Evolutionary conservation across 2,329 filamentous ascomycete genomes (phyloP), one percentile per base, ranked within the genome.

Genomic region (Paecilomyces niveus): DNA sequence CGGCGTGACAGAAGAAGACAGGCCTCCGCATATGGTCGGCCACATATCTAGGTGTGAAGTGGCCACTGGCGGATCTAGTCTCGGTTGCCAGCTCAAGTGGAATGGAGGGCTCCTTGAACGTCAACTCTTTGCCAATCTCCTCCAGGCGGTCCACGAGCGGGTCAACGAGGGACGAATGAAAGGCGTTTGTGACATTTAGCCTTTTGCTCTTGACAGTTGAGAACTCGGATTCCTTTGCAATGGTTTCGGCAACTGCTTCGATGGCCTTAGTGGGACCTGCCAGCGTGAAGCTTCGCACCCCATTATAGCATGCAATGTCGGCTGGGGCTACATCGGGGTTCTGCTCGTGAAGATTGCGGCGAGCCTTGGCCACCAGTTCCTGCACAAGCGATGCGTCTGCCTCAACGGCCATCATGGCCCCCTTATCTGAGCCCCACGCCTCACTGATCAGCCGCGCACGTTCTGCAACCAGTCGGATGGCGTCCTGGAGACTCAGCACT

Each of bases 1-100:
- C 2, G 13, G 72, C 80, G 2, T 79, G 67, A 3, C 68, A 52
- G 64, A 82, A 82, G 62, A 68, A 80, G 0, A 83, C 80, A 0
- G 80, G 77, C 0, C 73, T 49, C 1, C 78, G 62, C 64, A 78
- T 73, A 55, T 82, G 80, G 0, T 70, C 56, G 0, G 72, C 54
- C 2, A 75, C 54, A 18, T 54, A 61, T 7, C 58, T 55, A 3
- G 60, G 59, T 1, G 52, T 58, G 21, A 50, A 11, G 8, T 15
- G 13, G 35, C 49, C 13, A 9, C 51, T 54, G 2, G 31, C 54
- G 29, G 15, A 33, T 18, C 54, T 31, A 11, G 57, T 13, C 51
- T 63, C 55, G 2, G 61, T 67, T 0, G 67, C 63, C 33, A 59
- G 55, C 57, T 71, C 64, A 7, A 39, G 13, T 15, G 35, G 35